Evolutionary conservation across 2,329 filamentous ascomycete species (phyloP), one percentile per base, ranked within the genome.

Genomic region (Neoarthrinium moseri): DNA sequence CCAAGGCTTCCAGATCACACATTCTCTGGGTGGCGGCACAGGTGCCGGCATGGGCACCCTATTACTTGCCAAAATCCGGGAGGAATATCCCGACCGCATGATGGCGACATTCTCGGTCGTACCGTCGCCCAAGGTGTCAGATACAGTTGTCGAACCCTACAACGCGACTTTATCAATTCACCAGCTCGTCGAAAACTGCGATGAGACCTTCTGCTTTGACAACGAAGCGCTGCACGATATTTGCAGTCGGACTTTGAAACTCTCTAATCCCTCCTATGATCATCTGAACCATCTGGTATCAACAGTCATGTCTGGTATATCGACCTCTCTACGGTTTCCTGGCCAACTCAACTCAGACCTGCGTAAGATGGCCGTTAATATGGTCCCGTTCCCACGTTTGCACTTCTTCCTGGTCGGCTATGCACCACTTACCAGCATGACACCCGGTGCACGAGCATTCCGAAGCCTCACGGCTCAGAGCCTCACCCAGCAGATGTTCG

Each of bases 351-450:
- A 99, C 89, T 99, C 94, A 69, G 94, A 99, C 73, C 89, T 99
- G 61, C 91, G 94, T 79, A 99, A 99, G 83, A 79, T 99, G 67
- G 94, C 94, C 61, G 94, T 99, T 75, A 99, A 99, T 89, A 97
- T 99, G 82, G 94, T 99, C 76, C 94, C 94, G 54, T 99, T 99
- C 89, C 94, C 94, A 61, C 94, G 94, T 90, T 90, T 99, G 55
- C 94, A 99, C 78, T 99, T 99, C 87, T 99, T 99, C 86, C 99
- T 99, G 94, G 92, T 99, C 71, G 94, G 94, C 73, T 99, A 97
- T 71, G 91, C 94, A 74, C 94, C 94, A 69, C 84, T 99, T 66
- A 97, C 94, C 72, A 95, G 90, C 11, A 11, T 20, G 5, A 17
- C n/a, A 75, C 86, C 87, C 72, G 85, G 86, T 63, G 87, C 91